Evolutionary conservation across 2,329 filamentous ascomycete genomes (phyloP).

Genomic region (Xylariaceae sp.): DNA sequence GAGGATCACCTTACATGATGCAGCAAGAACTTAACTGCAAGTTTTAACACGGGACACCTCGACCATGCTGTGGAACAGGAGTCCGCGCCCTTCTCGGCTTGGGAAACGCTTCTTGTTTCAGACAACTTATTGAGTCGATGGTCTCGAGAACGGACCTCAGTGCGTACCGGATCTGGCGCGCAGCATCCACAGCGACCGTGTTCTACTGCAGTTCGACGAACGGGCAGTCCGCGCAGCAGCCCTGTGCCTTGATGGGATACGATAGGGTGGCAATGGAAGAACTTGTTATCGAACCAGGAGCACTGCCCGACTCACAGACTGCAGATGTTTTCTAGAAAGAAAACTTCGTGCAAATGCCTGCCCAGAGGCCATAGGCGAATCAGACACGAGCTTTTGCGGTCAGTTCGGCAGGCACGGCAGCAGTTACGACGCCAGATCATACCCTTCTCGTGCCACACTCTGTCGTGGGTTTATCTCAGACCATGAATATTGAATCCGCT

Average conservation of each 20-base stretch:
- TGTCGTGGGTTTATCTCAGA: not conserved
- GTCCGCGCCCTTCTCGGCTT: not conserved
- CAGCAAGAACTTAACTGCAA: not conserved
- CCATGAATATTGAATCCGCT: not conserved
- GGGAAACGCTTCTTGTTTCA: not conserved
- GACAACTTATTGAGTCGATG: not conserved
- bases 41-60: not conserved
- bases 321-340: conserved; percentile 20
- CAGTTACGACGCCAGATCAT: not conserved
- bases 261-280: conserved; percentile 7
- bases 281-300: conserved; percentile 3
- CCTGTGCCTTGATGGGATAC: not conserved
- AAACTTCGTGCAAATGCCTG: conserved; percentile 11
- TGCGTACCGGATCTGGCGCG: not conserved
- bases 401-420: conserved; percentile 3
- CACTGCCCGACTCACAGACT: conserved; percentile 8
- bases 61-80: not conserved
- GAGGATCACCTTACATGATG: not conserved
- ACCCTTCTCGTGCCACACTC: not conserved
- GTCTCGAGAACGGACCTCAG: not conserved
- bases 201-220: conserved; percentile 7
- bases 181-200: conserved; percentile 3
- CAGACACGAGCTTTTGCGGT: conserved; percentile 6
- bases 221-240: conserved; percentile 4
- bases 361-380: conserved; percentile 8